Evolutionary conservation across 306 rosid genomes (phyloP).

Genomic region (Rubus idaeus): DNA sequence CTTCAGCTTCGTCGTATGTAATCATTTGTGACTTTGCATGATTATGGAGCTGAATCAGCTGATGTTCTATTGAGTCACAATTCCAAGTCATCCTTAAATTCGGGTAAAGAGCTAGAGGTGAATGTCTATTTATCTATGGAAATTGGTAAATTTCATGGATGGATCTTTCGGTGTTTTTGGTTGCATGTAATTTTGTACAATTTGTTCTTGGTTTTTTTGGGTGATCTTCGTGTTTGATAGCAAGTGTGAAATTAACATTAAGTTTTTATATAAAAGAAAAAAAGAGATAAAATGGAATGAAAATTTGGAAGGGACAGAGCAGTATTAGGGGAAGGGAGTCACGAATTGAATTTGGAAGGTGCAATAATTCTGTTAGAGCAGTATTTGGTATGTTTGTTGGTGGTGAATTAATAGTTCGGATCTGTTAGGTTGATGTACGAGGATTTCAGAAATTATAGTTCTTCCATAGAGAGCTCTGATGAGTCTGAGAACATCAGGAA

Average conservation of each 20-base stretch:
- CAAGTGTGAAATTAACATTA: not conserved
- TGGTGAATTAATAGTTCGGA: not conserved
- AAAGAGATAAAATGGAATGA: not conserved
- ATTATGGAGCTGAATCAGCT: too few relatives aligned
- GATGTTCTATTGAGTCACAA: too few relatives aligned
- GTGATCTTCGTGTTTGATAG: not conserved
- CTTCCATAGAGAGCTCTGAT: not conserved
- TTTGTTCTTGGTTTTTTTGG: too few relatives aligned
- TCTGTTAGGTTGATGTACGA: conserved; percentile 34
- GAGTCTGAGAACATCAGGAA: conserved; percentile 4
- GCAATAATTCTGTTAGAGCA: too few relatives aligned
- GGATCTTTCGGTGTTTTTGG: too few relatives aligned
- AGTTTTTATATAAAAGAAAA: not conserved
- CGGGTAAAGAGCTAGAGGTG: too few relatives aligned
- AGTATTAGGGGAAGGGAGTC: not conserved
- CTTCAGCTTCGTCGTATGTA: too few relatives aligned
- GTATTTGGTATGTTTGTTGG: conserved; percentile 11
- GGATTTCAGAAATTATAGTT: conserved; percentile 34
- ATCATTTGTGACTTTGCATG: too few relatives aligned
- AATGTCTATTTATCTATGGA: too few relatives aligned
- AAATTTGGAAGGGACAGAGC: not conserved
- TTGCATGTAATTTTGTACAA: too few relatives aligned
- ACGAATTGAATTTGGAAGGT: not conserved
- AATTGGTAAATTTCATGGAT: too few relatives aligned
- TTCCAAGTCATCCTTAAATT: too few relatives aligned